These are phyloP conservation scores for Cyclotella baltica DNA, from an alignment of 108 stramenopile species.

Conservation along the genomic window DNA sequence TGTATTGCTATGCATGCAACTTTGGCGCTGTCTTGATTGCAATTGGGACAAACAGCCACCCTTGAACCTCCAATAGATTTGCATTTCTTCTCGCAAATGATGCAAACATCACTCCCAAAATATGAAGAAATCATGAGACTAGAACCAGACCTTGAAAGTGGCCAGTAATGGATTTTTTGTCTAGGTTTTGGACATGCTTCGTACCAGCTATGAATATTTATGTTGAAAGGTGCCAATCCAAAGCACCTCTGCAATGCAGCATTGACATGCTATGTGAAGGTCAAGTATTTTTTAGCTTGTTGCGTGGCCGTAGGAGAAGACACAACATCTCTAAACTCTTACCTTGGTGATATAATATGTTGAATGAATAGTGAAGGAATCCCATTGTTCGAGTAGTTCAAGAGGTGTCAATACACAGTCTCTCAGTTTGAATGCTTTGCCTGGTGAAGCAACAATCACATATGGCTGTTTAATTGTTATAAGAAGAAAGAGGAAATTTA, in stretches of 20 bases:
- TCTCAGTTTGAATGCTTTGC: conserved; percentile 69
- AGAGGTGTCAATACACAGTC: conserved; percentile 88
- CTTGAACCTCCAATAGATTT: conserved; percentile 70
- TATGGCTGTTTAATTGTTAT: no score
- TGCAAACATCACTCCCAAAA: conserved; percentile 86
- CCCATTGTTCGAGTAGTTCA: conserved; percentile 91
- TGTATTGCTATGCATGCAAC: conserved; percentile 59
- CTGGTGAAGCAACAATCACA: conserved; percentile 89
- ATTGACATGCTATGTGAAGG: conserved; percentile 68
- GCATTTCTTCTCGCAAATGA: conserved; percentile 73
- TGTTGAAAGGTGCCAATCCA: conserved; percentile 71
- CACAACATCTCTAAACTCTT: neutral
- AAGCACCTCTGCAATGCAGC: conserved; percentile 86
- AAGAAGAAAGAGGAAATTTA: neutral
- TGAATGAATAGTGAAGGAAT: conserved; percentile 80
- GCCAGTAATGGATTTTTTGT: conserved; percentile 84
- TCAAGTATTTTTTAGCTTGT: neutral
- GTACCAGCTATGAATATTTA: conserved; percentile 80
- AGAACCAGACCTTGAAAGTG: conserved; percentile 67
- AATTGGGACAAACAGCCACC: conserved; percentile 72
- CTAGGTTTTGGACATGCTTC: conserved; percentile 80
- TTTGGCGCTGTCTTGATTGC: conserved; percentile 53
- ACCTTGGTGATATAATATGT: conserved; percentile 78
- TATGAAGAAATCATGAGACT: conserved; percentile 77
- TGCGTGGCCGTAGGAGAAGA: conserved; percentile 1